phyloP scores from a whole-genome alignment of 108 stramenopile genomes.

The Cyclotella atomus region DNA sequence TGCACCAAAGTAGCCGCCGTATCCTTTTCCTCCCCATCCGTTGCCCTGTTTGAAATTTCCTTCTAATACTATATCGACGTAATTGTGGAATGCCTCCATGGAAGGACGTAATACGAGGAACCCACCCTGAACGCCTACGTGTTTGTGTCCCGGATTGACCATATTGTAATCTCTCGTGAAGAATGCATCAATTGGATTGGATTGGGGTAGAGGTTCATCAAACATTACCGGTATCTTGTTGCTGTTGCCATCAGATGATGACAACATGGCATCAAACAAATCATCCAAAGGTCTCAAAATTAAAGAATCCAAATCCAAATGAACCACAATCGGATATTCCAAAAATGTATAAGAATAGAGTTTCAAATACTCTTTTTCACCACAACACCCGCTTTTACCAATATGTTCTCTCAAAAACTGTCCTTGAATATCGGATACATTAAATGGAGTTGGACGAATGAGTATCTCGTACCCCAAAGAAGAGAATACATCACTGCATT shows the following conservation, averaged over 20 bases:
- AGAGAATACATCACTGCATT: slow-evolving; percentile 56
- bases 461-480: slow-evolving; percentile 67
- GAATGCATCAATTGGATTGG: slow-evolving; percentile 59
- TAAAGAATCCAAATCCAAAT: slow-evolving; percentile 59
- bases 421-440: slow-evolving; percentile 81
- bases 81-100: slow-evolving; percentile 63
- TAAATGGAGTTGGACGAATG: slow-evolving; percentile 69
- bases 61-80: slow-evolving; percentile 67
- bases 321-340: slow-evolving; percentile 52
- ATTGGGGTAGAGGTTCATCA: slow-evolving; percentile 9
- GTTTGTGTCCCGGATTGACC: slow-evolving; percentile 50
- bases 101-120: slow-evolving; percentile 83
- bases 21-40: slow-evolving; percentile 62
- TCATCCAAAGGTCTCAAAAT: slow-evolving; percentile 57
- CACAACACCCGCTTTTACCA: slow-evolving; percentile 82
- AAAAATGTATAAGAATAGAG: slow-evolving; percentile 69
- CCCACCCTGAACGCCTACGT: slow-evolving; percentile 89
- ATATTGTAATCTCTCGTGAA: slow-evolving; percentile 81
- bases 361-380: slow-evolving; percentile 72
- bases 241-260: too few species aligned
- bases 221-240: background rate
- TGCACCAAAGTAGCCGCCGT: slow-evolving; percentile 64
- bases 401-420: slow-evolving; percentile 75
- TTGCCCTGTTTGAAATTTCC: slow-evolving; percentile 62
- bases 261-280: slow-evolving; percentile 60